Conservation (phyloP, 352 stramenopile species). For the Peronospora destructor region DNA sequence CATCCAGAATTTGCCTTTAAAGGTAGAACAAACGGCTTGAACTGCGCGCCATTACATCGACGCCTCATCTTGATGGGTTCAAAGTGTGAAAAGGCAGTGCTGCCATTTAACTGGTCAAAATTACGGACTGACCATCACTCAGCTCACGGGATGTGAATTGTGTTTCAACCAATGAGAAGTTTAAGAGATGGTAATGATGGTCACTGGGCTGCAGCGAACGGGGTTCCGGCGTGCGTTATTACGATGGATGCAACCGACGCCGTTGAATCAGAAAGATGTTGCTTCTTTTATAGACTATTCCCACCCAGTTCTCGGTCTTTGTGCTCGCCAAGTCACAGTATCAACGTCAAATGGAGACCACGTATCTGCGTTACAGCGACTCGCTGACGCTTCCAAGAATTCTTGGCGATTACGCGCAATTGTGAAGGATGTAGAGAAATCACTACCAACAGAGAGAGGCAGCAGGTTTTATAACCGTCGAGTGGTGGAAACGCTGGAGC, state of each 20-base stretch:
- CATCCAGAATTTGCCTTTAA: conserved; percentile 31
- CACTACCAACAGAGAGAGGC: conserved; percentile 22
- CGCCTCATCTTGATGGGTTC: conserved; percentile 34
- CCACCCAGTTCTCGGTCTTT: conserved; percentile 5
- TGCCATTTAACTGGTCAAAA: conserved; percentile 11
- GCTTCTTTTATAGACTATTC: not conserved
- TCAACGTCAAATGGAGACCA: conserved; percentile 5
- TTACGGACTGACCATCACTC: conserved; percentile 17
- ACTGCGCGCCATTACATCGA: conserved; percentile 33
- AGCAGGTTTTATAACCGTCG: conserved; percentile 44
- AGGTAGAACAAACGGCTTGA: conserved; percentile 76
- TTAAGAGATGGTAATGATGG: conserved; percentile 3
- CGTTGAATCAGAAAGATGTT: not conserved
- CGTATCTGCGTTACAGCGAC: conserved; percentile 6
- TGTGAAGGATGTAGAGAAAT: conserved; percentile 14
- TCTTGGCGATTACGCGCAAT: conserved; percentile 17
- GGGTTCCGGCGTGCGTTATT: conserved; percentile 15
- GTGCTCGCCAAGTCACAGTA: conserved; percentile 18
- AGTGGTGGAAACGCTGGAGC: conserved; percentile 27
- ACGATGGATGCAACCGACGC: conserved; percentile 3
- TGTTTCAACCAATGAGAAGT: conserved; percentile 7
- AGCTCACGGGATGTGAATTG: not conserved
- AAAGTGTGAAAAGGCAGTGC: conserved; percentile 4
- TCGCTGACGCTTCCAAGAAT: conserved; percentile 11
- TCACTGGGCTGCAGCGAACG: conserved; percentile 6